These are phyloP conservation scores for Aspergillus eucalypticola DNA, from an alignment of 2,329 filamentous ascomycete species.

Conservation along the genomic window DNA sequence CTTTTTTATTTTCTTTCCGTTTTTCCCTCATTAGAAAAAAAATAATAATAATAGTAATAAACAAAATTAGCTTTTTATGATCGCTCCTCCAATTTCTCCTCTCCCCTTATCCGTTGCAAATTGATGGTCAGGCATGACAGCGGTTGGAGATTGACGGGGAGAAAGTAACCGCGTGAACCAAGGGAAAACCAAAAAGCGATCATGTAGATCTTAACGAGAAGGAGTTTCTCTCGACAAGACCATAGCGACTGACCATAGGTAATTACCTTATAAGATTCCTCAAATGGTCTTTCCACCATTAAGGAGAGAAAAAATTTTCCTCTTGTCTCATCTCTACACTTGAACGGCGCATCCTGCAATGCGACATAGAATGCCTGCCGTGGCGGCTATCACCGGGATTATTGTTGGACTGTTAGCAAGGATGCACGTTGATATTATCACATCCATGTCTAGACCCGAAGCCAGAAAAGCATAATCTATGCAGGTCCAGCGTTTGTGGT, in stretches of 20 bases:
- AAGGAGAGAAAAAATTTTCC: slow-evolving; percentile 6
- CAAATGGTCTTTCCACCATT: not conserved
- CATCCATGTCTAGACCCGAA: slow-evolving; percentile 13
- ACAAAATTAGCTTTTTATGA: too few relatives aligned
- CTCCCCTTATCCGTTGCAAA: not conserved
- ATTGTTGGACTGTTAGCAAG: slow-evolving; percentile 10
- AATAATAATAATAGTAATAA: too few relatives aligned
- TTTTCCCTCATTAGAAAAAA: not conserved
- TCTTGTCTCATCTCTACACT: slow-evolving; percentile 6
- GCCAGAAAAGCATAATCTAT: slow-evolving; percentile 11
- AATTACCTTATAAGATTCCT: slow-evolving; percentile 15
- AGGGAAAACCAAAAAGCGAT: slow-evolving; percentile 14
- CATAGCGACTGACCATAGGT: slow-evolving; percentile 7
- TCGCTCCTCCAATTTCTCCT: not conserved
- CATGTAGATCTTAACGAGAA: slow-evolving; percentile 17
- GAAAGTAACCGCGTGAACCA: not conserved
- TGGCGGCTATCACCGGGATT: slow-evolving; percentile 17
- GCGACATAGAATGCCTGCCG: slow-evolving; percentile 16
- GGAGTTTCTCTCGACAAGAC: slow-evolving; percentile 9
- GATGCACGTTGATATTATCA: slow-evolving; percentile 8
- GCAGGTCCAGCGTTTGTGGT: slow-evolving; percentile 7
- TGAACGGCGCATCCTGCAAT: slow-evolving; percentile 17
- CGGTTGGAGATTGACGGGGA: not conserved
- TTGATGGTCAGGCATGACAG: not conserved
- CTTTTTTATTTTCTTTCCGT: not conserved